A percentile compares a stretch with the other conserved stretches of the same genome.
These are phyloP conservation scores for Starmerella apis DNA, from an alignment of 805 yeast species.

Conservation along the genomic window DNA sequence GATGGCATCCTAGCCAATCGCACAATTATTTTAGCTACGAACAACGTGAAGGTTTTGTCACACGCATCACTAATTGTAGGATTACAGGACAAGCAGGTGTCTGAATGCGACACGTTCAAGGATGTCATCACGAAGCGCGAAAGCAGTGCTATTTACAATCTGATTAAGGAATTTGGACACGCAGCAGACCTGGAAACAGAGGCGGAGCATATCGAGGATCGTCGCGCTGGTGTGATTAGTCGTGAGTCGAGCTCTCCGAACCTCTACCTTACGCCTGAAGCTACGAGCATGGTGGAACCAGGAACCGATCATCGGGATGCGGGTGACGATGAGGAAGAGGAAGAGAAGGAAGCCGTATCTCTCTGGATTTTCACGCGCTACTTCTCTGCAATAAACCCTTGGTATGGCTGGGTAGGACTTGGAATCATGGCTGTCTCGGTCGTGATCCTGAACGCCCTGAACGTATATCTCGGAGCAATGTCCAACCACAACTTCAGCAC, in stretches of 20 bases:
- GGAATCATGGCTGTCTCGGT: slow-evolving; percentile 29
- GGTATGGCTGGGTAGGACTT: slow-evolving; percentile 36
- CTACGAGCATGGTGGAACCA: not conserved
- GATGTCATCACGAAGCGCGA: slow-evolving; percentile 37
- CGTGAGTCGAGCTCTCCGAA: slow-evolving; percentile 10
- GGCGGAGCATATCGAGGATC: slow-evolving; percentile 58
- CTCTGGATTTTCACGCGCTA: slow-evolving; percentile 24
- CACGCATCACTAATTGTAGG: slow-evolving; percentile 59
- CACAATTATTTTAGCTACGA: slow-evolving; percentile 70
- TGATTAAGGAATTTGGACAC: slow-evolving; percentile 44
- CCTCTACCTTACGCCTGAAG: slow-evolving; percentile 7
- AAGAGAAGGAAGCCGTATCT: slow-evolving; percentile 21
- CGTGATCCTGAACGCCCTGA: slow-evolving; percentile 17
- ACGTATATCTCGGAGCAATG: slow-evolving; percentile 24
- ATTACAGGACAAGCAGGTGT: slow-evolving; percentile 39
- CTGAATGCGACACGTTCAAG: slow-evolving; percentile 49
- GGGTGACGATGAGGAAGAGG: slow-evolving; percentile 29
- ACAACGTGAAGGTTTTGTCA: slow-evolving; percentile 64
- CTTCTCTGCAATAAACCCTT: slow-evolving; percentile 27
- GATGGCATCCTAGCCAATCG: slow-evolving; percentile 60
- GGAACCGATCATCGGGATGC: slow-evolving; percentile 13
- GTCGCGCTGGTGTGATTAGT: slow-evolving; percentile 53
- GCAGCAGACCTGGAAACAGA: slow-evolving; percentile 57
- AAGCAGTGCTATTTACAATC: slow-evolving; percentile 18
- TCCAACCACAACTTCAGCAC: slow-evolving; percentile 22